phyloP scores from a whole-genome alignment of 306 rosid species.

The Vicia sativa region DNA sequence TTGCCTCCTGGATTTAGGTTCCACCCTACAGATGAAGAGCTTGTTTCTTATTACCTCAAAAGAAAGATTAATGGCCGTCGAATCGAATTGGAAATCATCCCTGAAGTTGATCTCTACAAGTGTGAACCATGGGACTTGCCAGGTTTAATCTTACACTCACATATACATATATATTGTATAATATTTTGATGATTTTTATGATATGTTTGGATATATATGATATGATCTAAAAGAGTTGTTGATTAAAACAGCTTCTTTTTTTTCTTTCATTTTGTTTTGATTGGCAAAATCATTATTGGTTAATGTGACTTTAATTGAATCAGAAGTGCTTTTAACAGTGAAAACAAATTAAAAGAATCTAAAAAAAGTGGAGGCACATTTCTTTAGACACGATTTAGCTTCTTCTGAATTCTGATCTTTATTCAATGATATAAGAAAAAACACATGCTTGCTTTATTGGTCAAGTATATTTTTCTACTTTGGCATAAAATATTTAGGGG shows the following conservation, averaged over 20 bases:
- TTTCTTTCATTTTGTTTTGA: conserved; percentile 7
- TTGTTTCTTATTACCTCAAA: conserved; percentile 87
- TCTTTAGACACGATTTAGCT: conserved; percentile 32
- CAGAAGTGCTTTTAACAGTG: not conserved
- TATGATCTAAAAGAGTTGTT: too few species aligned
- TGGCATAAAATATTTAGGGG: conserved; percentile 35
- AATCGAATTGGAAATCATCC: conserved; percentile 90
- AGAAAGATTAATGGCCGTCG: conserved; percentile 88
- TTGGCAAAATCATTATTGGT: conserved; percentile 15
- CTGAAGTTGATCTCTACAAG: conserved; percentile 97
- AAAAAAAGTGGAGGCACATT: conserved; percentile 26
- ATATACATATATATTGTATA: not conserved
- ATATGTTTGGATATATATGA: too few species aligned
- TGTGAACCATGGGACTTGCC: conserved; percentile 99
- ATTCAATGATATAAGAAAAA: conserved; percentile 22
- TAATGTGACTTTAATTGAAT: not conserved
- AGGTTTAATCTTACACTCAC: conserved; percentile 49
- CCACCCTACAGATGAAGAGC: conserved; percentile 97
- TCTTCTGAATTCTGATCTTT: conserved; percentile 27
- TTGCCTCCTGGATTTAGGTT: conserved; percentile 98
- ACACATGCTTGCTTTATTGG: conserved; percentile 48
- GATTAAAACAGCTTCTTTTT: not conserved
- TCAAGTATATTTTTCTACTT: conserved; percentile 50
- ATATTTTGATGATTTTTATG: too few species aligned
- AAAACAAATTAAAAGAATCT: conserved; percentile 26